A percentile compares a stretch with the other conserved stretches of the same genome.
Evolutionary conservation across 2,329 filamentous ascomycete species (phyloP).

Genomic region (Talaromyces sp.): DNA sequence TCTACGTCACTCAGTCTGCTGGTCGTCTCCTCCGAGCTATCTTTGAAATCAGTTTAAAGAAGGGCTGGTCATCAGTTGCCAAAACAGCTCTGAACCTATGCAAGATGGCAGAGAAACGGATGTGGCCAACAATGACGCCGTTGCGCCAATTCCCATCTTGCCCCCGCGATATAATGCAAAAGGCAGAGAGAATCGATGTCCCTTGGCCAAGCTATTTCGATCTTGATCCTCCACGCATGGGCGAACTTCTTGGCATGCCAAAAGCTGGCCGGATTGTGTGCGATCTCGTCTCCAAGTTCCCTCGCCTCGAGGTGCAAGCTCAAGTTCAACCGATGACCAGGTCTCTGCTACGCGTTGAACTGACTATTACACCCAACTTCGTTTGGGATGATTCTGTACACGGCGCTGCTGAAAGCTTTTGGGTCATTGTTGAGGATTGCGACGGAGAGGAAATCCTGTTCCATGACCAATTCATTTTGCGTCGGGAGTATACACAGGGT

Average conservation of each 20-base stretch:
- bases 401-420: slow-evolving; percentile 85
- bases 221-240: slow-evolving; percentile 92
- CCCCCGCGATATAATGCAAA: slow-evolving; percentile 78
- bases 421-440: slow-evolving; percentile 95
- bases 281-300: slow-evolving; percentile 83
- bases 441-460: slow-evolving; percentile 94
- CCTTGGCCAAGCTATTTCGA: slow-evolving; percentile 93
- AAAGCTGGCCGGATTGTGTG: slow-evolving; percentile 84
- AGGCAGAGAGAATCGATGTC: slow-evolving; percentile 91
- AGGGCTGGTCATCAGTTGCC: slow-evolving; percentile 90
- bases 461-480: slow-evolving; percentile 88
- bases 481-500: slow-evolving; percentile 77
- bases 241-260: slow-evolving; percentile 84
- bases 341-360: slow-evolving; percentile 83
- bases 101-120: slow-evolving; percentile 98
- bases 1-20: slow-evolving; percentile 96
- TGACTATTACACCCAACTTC: slow-evolving; percentile 90
- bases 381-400: slow-evolving; percentile 91
- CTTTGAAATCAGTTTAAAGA: slow-evolving; percentile 95
- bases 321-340: slow-evolving; percentile 92
- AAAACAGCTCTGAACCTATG: slow-evolving; percentile 90
- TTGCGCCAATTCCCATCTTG: slow-evolving; percentile 83
- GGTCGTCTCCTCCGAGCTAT: slow-evolving; percentile 92
- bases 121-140: slow-evolving; percentile 99
- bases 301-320: slow-evolving; percentile 84